Evolutionary conservation across 2,329 filamentous ascomycete genomes (phyloP).

Genomic region (Zymoseptoria crescenta): DNA sequence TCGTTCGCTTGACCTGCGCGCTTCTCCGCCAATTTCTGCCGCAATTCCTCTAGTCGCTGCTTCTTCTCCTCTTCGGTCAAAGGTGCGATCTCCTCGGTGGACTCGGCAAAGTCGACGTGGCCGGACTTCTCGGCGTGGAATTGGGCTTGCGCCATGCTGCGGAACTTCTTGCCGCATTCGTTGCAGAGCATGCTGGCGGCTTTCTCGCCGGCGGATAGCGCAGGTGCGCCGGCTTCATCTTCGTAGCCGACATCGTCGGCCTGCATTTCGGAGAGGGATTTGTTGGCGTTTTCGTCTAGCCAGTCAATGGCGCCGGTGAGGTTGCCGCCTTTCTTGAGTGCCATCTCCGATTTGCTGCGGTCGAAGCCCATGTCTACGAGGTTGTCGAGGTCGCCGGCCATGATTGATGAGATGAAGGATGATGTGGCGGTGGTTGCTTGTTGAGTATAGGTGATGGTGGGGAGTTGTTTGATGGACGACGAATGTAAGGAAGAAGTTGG

Average conservation of each 20-base stretch:
- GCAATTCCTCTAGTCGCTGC: conserved; percentile 66
- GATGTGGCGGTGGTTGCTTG: conserved; percentile 1
- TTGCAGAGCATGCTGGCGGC: conserved; percentile 85
- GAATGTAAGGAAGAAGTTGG: too few species aligned
- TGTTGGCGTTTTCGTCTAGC: conserved; percentile 88
- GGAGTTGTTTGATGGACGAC: too few species aligned
- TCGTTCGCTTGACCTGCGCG: conserved; percentile 57
- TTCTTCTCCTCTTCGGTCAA: conserved; percentile 89
- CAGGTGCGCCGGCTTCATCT: conserved; percentile 43
- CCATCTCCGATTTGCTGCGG: conserved; percentile 69
- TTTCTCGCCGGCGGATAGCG: conserved; percentile 61
- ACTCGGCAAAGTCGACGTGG: conserved; percentile 87
- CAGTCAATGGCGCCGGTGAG: conserved; percentile 82
- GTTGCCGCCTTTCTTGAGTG: conserved; percentile 74
- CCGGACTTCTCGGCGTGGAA: conserved; percentile 88
- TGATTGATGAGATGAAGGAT: conserved; percentile 28
- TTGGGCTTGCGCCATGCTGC: conserved; percentile 70
- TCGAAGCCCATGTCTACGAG: conserved; percentile 72
- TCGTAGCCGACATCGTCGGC: conserved; percentile 32
- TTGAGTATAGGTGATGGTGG: background rate
- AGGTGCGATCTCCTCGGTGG: conserved; percentile 82
- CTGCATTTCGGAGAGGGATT: conserved; percentile 72
- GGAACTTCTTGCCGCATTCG: conserved; percentile 87
- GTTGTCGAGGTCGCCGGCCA: conserved; percentile 50
- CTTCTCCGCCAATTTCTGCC: conserved; percentile 64